These are phyloP conservation scores for Hibiscus syriacus DNA, from an alignment of 345 rosid species.

Conservation along the genomic window DNA sequence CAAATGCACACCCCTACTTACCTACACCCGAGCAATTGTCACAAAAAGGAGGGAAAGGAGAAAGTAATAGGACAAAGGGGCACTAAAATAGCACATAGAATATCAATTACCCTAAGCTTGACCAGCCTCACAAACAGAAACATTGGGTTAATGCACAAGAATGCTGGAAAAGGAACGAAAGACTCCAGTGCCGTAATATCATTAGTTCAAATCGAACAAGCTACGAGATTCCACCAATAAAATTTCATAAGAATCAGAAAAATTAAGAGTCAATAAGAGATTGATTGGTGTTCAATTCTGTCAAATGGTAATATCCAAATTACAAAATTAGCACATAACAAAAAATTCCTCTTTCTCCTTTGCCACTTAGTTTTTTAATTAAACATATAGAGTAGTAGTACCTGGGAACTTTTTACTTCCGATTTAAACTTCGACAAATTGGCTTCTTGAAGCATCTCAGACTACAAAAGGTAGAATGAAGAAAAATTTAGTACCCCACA, in stretches of 20 bases:
- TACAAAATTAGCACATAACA: not conserved
- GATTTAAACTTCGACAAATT: slow-evolving; percentile 79
- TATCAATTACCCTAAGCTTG: not conserved
- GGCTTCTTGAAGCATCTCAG: slow-evolving; percentile 70
- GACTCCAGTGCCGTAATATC: not conserved
- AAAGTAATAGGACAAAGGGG: not conserved
- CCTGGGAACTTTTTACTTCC: slow-evolving; percentile 84
- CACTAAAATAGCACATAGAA: not conserved
- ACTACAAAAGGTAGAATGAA: slow-evolving; percentile 30
- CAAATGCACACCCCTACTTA: too few relatives aligned
- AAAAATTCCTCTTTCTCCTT: not conserved
- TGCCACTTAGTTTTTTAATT: not conserved
- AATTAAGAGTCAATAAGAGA: not conserved
- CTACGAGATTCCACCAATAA: too few relatives aligned
- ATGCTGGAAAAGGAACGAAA: not conserved
- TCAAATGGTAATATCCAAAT: not conserved
- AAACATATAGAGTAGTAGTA: slow-evolving; percentile 13
- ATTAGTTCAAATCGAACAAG: not conserved
- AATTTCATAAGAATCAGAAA: not conserved
- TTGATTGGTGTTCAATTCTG: not conserved
- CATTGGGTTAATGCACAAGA: not conserved
- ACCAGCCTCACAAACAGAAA: not conserved
- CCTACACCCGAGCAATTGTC: not conserved
- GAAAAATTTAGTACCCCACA: not conserved
- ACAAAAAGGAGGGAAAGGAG: not conserved